These are phyloP conservation scores for Ophiorrhiza pumila DNA, from an alignment of 257 asterid species.

Conservation along the genomic window DNA sequence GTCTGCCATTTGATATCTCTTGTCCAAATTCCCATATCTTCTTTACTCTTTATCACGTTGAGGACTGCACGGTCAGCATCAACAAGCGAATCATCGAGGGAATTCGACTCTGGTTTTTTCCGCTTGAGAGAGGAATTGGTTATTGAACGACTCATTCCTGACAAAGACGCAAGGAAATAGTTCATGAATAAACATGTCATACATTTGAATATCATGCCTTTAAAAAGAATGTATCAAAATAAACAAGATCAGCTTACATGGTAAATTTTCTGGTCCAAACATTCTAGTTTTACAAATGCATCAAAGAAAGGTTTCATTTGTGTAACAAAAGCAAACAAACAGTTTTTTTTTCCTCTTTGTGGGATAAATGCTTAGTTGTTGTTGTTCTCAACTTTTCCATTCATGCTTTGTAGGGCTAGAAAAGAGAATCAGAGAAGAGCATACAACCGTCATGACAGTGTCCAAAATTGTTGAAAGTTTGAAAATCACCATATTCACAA, in stretches of 20 bases:
- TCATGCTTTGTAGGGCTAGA: no score
- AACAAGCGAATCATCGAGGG: slow-evolving; percentile 21
- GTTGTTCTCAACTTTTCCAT: no score
- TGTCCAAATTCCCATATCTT: slow-evolving; percentile 37
- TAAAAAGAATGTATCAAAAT: not conserved
- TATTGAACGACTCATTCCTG: slow-evolving; percentile 24
- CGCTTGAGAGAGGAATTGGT: slow-evolving; percentile 31
- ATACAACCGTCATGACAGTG: no score
- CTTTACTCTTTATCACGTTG: slow-evolving; percentile 35
- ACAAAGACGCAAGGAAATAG: not conserved
- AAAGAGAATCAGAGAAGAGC: no score
- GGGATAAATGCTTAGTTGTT: no score
- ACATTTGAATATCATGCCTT: not conserved
- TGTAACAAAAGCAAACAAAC: not conserved
- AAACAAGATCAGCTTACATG: not conserved
- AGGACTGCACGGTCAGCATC: slow-evolving; percentile 45
- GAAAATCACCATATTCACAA: no score
- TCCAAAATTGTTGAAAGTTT: no score
- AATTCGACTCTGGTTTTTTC: slow-evolving; percentile 40
- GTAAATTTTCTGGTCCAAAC: not conserved
- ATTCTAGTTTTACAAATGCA: no score
- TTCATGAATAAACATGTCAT: not conserved
- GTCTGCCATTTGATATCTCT: slow-evolving; percentile 41
- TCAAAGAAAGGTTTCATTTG: no score
- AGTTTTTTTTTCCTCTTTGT: no score